A percentile compares a stretch with the other conserved stretches of the same genome.
These are phyloP conservation scores for Dryadomyces quercus-mongolicae DNA, from an alignment of 2,329 filamentous ascomycete genomes.

Conservation along the genomic window DNA sequence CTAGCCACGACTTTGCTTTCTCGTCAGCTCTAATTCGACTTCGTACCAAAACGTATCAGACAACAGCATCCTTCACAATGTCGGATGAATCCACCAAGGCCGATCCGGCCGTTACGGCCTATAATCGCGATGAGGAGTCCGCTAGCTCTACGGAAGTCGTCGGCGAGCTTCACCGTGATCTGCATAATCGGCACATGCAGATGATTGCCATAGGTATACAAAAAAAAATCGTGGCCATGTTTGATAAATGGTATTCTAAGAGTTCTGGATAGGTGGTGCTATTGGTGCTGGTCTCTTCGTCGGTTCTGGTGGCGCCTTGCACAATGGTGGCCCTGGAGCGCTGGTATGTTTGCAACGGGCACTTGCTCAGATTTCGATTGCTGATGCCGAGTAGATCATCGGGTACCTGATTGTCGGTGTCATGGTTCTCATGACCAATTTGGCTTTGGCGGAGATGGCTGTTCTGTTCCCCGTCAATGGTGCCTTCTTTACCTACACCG, in stretches of 20 bases:
- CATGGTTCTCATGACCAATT: constrained; percentile 22
- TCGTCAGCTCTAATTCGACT: too few species aligned
- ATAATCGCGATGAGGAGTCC: too few species aligned
- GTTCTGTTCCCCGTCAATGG: constrained; percentile 49
- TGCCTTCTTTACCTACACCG: constrained; percentile 48
- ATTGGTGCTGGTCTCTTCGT: constrained; percentile 55
- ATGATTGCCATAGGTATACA: constrained; percentile 32
- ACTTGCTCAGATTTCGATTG: background rate
- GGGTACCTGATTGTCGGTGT: constrained; percentile 20
- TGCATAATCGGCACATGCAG: constrained; percentile 30
- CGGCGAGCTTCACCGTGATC: constrained; percentile 19
- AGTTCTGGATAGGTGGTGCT: constrained; percentile 22
- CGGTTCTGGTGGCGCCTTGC: constrained; percentile 48
- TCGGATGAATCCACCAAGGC: too few species aligned
- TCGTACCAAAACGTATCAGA: too few species aligned
- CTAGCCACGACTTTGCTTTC: too few species aligned
- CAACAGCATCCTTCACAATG: too few species aligned
- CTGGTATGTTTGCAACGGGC: constrained; percentile 17
- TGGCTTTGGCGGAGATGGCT: constrained; percentile 45
- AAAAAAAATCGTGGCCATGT: background rate
- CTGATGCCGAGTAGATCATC: background rate
- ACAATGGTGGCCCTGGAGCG: constrained; percentile 44
- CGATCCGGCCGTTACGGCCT: too few species aligned
- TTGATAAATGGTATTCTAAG: background rate
- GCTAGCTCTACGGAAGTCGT: too few species aligned